Percentiles rank a stretch among this genome's conserved stretches.
Evolutionary conservation across 495 filamentous ascomycete genomes (phyloP).

Genomic region (Penicillium lagena): DNA sequence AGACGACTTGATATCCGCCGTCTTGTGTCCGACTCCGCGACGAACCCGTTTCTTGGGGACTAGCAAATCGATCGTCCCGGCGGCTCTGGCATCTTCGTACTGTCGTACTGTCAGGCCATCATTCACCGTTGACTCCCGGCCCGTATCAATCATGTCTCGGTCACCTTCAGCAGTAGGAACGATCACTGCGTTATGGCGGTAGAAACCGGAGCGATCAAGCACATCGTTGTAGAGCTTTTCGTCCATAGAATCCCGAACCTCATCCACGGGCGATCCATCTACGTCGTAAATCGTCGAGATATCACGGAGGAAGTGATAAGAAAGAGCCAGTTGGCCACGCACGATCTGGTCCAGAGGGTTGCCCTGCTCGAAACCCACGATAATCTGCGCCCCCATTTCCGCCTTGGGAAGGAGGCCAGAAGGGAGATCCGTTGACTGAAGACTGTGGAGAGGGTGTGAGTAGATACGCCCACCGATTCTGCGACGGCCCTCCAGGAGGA

Average conservation of each 20-base stretch:
- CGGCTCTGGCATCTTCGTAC: conserved; percentile 52
- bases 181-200: conserved; percentile 67
- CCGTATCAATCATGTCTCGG: conserved; percentile 72
- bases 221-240: conserved; percentile 92
- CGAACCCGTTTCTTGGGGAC: conserved; percentile 36
- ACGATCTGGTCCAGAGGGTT: conserved; percentile 90
- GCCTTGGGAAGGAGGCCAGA: conserved; percentile 63
- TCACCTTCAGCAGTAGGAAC: conserved; percentile 76
- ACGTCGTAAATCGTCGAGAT: conserved; percentile 87
- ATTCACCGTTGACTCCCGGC: conserved; percentile 67
- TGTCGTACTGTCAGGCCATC: conserved; percentile 65
- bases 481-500: conserved; percentile 81
- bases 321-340: conserved; percentile 81
- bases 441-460: conserved; percentile 73
- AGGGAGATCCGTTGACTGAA: conserved; percentile 39
- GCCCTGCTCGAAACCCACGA: conserved; percentile 91
- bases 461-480: conserved; percentile 93
- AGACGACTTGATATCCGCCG: conserved; percentile 32
- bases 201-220: conserved; percentile 81
- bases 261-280: conserved; percentile 74
- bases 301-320: conserved; percentile 76
- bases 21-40: conserved; percentile 39
- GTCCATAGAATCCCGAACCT: conserved; percentile 71
- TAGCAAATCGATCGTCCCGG: conserved; percentile 34
- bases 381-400: conserved; percentile 95